A percentile compares a stretch with the other conserved stretches of the same genome.
Evolutionary conservation across 164 flowering plant species (phyloP).

Genomic region (Annona squamosa): DNA sequence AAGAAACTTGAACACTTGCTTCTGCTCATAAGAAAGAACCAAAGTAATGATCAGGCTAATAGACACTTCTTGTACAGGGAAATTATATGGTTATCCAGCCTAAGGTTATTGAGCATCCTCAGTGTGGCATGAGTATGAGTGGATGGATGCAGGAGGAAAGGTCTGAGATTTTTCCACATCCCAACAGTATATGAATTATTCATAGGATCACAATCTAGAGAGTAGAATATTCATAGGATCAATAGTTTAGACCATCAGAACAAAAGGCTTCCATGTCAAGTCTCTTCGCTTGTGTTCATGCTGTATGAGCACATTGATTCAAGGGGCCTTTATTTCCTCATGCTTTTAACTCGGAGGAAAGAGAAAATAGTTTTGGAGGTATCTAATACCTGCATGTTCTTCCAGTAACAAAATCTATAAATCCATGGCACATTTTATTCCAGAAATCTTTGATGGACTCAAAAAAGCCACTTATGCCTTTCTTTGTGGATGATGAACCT

Average conservation of each 20-base stretch:
- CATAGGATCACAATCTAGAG: not conserved
- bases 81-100: not conserved
- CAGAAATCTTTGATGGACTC: conserved; percentile 48
- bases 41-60: not conserved
- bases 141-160: too few species aligned
- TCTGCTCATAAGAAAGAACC: conserved; percentile 36
- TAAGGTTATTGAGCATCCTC: not conserved
- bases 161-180: too few species aligned
- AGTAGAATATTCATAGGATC: not conserved
- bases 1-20: conserved; percentile 69
- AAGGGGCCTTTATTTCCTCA: not conserved
- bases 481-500: conserved; percentile 45
- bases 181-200: too few species aligned
- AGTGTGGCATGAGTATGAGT: not conserved
- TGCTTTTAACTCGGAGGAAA: too few species aligned
- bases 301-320: not conserved
- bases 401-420: conserved; percentile 68
- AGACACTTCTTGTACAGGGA: not conserved
- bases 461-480: conserved; percentile 45
- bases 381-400: conserved; percentile 68
- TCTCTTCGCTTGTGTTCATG: not conserved
- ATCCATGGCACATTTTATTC: conserved; percentile 51
- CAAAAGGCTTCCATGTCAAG: not conserved
- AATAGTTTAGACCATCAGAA: not conserved
- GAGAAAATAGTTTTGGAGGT: too few species aligned